Conservation (phyloP, 2,329 filamentous ascomycete genomes). For the Westerdykella aurantiaca region DNA sequence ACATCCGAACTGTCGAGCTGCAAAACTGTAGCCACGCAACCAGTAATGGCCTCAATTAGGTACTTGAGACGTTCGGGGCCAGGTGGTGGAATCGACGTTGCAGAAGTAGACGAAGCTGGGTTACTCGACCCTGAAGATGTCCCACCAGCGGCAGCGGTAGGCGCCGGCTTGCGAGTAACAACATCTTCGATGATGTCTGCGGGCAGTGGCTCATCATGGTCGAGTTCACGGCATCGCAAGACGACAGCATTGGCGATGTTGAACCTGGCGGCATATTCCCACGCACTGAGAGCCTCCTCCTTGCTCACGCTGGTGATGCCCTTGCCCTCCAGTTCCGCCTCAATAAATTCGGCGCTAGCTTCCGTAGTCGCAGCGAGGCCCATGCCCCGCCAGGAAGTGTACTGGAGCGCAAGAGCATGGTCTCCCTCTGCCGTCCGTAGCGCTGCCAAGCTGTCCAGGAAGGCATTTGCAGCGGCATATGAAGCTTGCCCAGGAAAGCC, state of each 20-base stretch:
- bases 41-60: slow-evolving; percentile 26
- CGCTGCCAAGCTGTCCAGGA: slow-evolving; percentile 17
- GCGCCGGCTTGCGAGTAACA: slow-evolving; percentile 2
- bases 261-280: slow-evolving; percentile 31
- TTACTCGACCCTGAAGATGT: not conserved
- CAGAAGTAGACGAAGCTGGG: not conserved
- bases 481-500: slow-evolving; percentile 8
- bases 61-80: slow-evolving; percentile 23
- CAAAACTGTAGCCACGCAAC: slow-evolving; percentile 30
- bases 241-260: slow-evolving; percentile 35
- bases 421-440: slow-evolving; percentile 27
- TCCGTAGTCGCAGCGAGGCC: slow-evolving; percentile 23
- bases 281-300: slow-evolving; percentile 38
- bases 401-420: slow-evolving; percentile 36
- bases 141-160: not conserved
- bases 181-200: slow-evolving; percentile 1
- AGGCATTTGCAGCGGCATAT: slow-evolving; percentile 22
- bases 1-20: slow-evolving; percentile 24
- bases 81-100: slow-evolving; percentile 3
- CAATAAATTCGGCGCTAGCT: slow-evolving; percentile 32
- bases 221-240: slow-evolving; percentile 22
- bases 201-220: slow-evolving; percentile 19
- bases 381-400: slow-evolving; percentile 3
- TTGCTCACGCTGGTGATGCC: slow-evolving; percentile 37
- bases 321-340: slow-evolving; percentile 34